Evolutionary conservation across 208 protist species (phyloP).

Genomic region (Crithidia expoeki): DNA sequence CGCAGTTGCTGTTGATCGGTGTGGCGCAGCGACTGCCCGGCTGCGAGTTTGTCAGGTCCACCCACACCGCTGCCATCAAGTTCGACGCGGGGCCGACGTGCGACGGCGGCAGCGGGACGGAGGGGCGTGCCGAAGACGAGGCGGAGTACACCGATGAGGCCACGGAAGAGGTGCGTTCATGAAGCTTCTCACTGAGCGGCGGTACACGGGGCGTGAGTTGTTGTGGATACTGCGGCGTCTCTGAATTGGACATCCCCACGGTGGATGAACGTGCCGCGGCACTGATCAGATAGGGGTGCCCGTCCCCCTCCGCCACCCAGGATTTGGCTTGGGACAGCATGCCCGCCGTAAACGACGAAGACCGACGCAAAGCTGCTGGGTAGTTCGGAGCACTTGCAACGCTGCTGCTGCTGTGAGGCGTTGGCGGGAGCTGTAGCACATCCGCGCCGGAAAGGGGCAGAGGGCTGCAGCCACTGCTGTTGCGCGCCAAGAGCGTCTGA

Average conservation of each 20-base stretch:
- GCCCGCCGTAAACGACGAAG: slow-evolving; percentile 32
- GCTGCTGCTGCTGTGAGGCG: neutral
- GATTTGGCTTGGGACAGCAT: neutral
- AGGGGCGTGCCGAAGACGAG: slow-evolving; percentile 28
- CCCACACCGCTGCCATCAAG: slow-evolving; percentile 52
- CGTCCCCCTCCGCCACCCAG: slow-evolving; percentile 3
- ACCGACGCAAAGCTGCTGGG: slow-evolving; percentile 18
- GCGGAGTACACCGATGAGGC: slow-evolving; percentile 35
- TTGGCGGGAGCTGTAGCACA: neutral
- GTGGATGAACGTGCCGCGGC: neutral
- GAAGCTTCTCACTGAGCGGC: slow-evolving; percentile 13
- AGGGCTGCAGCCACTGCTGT: slow-evolving; percentile 17
- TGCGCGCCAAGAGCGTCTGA: neutral
- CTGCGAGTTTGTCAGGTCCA: slow-evolving; percentile 37
- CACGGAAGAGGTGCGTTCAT: slow-evolving; percentile 36
- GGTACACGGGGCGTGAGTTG: neutral
- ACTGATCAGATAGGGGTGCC: slow-evolving; percentile 9
- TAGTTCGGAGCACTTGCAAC: neutral
- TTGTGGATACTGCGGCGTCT: neutral
- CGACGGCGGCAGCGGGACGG: slow-evolving; percentile 33
- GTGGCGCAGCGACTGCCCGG: slow-evolving; percentile 33
- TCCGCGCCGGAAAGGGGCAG: neutral
- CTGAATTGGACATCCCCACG: neutral
- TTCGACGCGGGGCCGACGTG: slow-evolving; percentile 32
- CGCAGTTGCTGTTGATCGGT: slow-evolving; percentile 21